Evolutionary conservation across 1,284 basidiomycete genomes (phyloP), one percentile per base, ranked within the genome.

Genomic region (Kwoniella shivajii): DNA sequence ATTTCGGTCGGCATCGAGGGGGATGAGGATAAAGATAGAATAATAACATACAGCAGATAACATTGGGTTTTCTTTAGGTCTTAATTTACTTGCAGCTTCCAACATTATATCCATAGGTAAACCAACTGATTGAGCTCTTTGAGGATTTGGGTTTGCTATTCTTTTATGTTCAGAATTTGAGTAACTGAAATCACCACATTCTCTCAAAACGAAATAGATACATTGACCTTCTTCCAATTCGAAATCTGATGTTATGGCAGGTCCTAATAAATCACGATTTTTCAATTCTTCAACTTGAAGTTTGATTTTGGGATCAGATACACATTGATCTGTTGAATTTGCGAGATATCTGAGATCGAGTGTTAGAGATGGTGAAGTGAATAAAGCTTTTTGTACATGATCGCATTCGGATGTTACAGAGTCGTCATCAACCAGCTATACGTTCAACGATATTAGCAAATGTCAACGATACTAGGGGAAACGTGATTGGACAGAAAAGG

Each of bases 181-280:
- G 45, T 67, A 72, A 2, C 43, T 47, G 73, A 80, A 56, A 76
- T 78, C 64, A 45, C 68, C 61, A 30, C 64, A 54, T 67, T 80
- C 85, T 44, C 92, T 82, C 64, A 95, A 75, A 14, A 95, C 82
- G 67, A 95, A 95, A 7, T 88, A 90, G 22, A 95, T 85, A 11
- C 82, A 82, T 75, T 96, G 91, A 0, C 92, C 92, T 74, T 95
- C 92, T 26, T 78, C 73, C 16, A 96, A 81, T 16, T 80, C 78
- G 50, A 94, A 78, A 1, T 77, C 68, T 30, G 70, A 53, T 4
- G 65, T 67, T 24, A 69, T 56, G 1, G 75, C 61, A 1, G 61
- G 60, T 10, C 77, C 77, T 20, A 76, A 66, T 13, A 77, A 60
- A 2, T 66, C 67, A 9, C 76, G 66, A 2, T 66, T 54, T 9